phyloP scores from a whole-genome alignment of 257 asterid genomes.

The Primulina eburnea region DNA sequence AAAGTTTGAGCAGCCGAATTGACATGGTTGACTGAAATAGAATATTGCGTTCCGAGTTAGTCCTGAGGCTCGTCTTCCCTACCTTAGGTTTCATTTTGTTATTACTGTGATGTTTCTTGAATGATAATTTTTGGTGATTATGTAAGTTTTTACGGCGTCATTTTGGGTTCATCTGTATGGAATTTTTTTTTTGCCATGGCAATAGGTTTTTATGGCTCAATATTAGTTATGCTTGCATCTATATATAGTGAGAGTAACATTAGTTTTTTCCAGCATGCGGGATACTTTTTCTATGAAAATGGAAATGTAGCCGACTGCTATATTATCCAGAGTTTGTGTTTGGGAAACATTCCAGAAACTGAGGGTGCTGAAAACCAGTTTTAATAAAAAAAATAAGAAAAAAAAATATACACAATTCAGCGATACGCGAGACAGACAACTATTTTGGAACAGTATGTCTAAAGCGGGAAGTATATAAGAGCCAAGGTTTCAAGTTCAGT shows the following conservation, averaged over 20 bases:
- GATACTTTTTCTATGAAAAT: too few relatives aligned
- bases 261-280: too few relatives aligned
- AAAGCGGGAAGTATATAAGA: background rate
- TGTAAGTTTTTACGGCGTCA: background rate
- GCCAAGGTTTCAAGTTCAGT: background rate
- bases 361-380: too few relatives aligned
- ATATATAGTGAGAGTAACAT: background rate
- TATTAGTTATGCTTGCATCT: too few relatives aligned
- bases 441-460: background rate
- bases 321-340: too few relatives aligned
- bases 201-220: too few relatives aligned
- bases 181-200: background rate
- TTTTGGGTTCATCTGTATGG: too few relatives aligned
- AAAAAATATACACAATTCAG: background rate
- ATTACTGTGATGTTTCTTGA: too few relatives aligned
- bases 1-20: slow-evolving; percentile 36
- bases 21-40: slow-evolving; percentile 20
- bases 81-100: background rate
- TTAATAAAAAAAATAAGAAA: too few relatives aligned
- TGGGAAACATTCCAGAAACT: too few relatives aligned
- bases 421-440: background rate
- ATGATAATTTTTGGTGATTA: background rate
- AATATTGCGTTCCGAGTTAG: background rate
- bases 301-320: too few relatives aligned
- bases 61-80: background rate